Evolutionary conservation across 768 basidiomycete genomes (phyloP).

Genomic region (Clavaria fumosa): DNA sequence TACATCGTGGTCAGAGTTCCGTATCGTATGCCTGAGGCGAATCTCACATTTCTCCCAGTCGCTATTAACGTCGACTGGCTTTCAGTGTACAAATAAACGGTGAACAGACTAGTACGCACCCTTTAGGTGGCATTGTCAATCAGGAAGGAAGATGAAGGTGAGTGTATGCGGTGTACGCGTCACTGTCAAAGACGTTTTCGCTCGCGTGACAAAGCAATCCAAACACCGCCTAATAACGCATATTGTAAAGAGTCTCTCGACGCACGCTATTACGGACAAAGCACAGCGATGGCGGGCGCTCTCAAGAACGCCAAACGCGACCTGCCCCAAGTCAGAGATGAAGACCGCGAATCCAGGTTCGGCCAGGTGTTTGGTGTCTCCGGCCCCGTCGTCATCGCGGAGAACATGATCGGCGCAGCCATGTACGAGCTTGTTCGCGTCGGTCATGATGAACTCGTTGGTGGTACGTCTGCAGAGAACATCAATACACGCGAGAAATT

Average conservation of each 20-base stretch:
- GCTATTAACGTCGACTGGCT: too few species aligned
- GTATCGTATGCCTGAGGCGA: neutral
- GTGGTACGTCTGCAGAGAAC: slow-evolving; percentile 57
- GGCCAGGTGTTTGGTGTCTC: slow-evolving; percentile 92
- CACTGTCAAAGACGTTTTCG: too few species aligned
- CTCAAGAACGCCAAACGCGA: slow-evolving; percentile 80
- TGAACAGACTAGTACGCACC: slow-evolving; percentile 43
- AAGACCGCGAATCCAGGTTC: slow-evolving; percentile 75
- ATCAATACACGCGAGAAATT: too few species aligned
- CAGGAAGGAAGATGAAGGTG: too few species aligned
- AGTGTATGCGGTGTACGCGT: neutral
- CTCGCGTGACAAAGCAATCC: too few species aligned
- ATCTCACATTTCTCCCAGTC: slow-evolving; percentile 96
- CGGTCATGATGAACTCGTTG: slow-evolving; percentile 95
- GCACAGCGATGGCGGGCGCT: slow-evolving; percentile 70
- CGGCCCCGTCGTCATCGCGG: slow-evolving; percentile 94
- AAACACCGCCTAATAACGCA: too few species aligned
- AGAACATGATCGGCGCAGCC: slow-evolving; percentile 88
- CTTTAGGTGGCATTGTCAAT: slow-evolving; percentile 98
- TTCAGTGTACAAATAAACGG: too few species aligned
- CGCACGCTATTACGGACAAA: slow-evolving; percentile 2
- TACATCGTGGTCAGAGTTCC: neutral
- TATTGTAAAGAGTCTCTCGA: slow-evolving; percentile 26
- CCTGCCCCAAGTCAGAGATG: slow-evolving; percentile 79
- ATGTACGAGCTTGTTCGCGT: slow-evolving; percentile 99